These are phyloP conservation scores for Pyricularia sp. DNA, from an alignment of 2,329 filamentous ascomycete species.

Conservation along the genomic window DNA sequence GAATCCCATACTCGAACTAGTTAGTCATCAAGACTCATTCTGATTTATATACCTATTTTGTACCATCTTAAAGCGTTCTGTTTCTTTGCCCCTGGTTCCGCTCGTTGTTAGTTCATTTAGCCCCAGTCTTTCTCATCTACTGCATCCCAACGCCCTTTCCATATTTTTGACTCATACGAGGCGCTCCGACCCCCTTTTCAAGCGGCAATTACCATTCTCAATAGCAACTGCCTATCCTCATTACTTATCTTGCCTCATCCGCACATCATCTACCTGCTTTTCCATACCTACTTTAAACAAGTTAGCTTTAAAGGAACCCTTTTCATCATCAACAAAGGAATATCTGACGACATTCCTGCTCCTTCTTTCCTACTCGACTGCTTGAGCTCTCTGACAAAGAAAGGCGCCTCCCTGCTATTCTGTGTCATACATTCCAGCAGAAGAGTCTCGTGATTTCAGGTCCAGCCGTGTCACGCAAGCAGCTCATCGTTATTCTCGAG, in stretches of 20 bases:
- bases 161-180: neutral
- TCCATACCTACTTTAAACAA: neutral
- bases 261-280: neutral
- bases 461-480: neutral
- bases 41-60: constrained; percentile 1
- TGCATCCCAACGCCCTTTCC: neutral
- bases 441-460: neutral
- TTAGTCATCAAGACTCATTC: neutral
- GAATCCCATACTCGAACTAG: neutral
- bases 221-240: neutral
- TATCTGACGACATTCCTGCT: neutral
- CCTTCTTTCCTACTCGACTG: neutral
- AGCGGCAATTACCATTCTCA: neutral
- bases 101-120: neutral
- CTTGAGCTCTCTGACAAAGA: neutral
- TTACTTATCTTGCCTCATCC: neutral
- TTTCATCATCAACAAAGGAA: neutral
- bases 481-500: neutral
- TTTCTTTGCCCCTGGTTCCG: neutral
- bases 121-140: neutral
- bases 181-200: neutral
- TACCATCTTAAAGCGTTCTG: neutral
- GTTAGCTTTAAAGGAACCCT: neutral
- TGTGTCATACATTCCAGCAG: neutral
- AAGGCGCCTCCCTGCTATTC: neutral